Evolutionary conservation across 345 rosid genomes (phyloP).

Genomic region (Citrus australasica): DNA sequence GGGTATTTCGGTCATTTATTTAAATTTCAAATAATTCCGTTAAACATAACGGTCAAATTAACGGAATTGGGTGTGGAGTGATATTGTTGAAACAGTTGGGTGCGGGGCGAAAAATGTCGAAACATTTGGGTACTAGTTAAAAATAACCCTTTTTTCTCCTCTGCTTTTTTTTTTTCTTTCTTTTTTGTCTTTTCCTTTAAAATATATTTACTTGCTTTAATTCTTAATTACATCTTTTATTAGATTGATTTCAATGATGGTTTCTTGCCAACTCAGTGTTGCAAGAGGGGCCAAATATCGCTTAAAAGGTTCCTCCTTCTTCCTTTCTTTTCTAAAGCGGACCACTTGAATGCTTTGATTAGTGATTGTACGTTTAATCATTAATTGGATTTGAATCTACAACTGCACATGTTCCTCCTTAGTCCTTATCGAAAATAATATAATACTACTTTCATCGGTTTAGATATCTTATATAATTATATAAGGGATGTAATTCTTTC

Average conservation of each 20-base stretch:
- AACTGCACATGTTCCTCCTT: too few species aligned
- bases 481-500: fast-evolving
- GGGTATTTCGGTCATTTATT: too few species aligned
- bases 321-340: not conserved
- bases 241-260: slow-evolving; percentile 8
- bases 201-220: not conserved
- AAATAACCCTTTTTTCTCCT: not conserved
- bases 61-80: too few species aligned
- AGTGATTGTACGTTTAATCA: not conserved
- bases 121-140: too few species aligned
- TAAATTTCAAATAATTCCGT: too few species aligned
- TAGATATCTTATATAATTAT: too few species aligned
- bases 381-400: not conserved
- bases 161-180: too few species aligned
- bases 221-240: not conserved
- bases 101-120: too few species aligned
- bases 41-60: too few species aligned
- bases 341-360: not conserved
- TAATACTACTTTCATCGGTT: not conserved
- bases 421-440: not conserved
- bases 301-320: slow-evolving; percentile 4
- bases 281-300: not conserved
- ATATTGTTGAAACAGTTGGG: too few species aligned
- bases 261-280: slow-evolving; percentile 5
- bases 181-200: not conserved